A percentile compares a stretch with the other conserved stretches of the same genome.
Conservation (phyloP, 805 yeast genomes). For the Sugiyamaella chiloensis region DNA sequence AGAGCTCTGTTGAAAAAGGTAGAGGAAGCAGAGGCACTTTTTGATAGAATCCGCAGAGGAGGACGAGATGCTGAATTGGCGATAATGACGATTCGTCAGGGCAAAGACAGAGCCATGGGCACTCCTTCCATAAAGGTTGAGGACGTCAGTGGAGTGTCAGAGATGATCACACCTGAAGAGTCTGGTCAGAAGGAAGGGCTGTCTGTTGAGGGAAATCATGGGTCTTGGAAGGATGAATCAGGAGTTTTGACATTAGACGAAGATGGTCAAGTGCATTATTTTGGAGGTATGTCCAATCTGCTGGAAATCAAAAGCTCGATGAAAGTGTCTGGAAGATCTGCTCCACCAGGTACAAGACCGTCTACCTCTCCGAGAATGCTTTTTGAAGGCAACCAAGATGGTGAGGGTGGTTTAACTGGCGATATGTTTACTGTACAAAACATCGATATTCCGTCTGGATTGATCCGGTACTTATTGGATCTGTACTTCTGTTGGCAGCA, state of each 20-base stretch:
- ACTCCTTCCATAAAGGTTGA: not conserved
- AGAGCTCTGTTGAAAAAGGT: constrained; percentile 12
- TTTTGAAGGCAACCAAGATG: constrained; percentile 4
- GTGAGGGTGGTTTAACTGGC: constrained; percentile 1
- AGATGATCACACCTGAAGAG: constrained; percentile 3
- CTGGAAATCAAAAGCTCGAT: constrained; percentile 10
- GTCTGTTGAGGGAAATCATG: not conserved
- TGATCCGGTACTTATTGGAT: constrained; percentile 18
- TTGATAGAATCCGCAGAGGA: constrained; percentile 15
- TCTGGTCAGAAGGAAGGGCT: constrained; percentile 8
- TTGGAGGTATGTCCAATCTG: constrained; percentile 24
- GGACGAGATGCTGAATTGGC: constrained; percentile 17
- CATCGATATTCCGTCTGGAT: constrained; percentile 13
- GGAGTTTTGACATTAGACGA: constrained; percentile 17
- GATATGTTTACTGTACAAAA: constrained; percentile 6
- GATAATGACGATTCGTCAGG: constrained; percentile 14
- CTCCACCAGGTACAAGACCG: not conserved
- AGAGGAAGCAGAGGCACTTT: constrained; percentile 12
- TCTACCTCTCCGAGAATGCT: constrained; percentile 4
- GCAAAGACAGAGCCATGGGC: constrained; percentile 1
- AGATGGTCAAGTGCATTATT: constrained; percentile 21
- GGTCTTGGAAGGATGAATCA: constrained; percentile 15
- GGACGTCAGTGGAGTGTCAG: not conserved
- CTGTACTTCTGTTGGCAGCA: constrained; percentile 26
- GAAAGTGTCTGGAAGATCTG: constrained; percentile 10